These are phyloP conservation scores for Eleusine indica DNA, from an alignment of 176 grass and related monocot species.

Conservation along the genomic window DNA sequence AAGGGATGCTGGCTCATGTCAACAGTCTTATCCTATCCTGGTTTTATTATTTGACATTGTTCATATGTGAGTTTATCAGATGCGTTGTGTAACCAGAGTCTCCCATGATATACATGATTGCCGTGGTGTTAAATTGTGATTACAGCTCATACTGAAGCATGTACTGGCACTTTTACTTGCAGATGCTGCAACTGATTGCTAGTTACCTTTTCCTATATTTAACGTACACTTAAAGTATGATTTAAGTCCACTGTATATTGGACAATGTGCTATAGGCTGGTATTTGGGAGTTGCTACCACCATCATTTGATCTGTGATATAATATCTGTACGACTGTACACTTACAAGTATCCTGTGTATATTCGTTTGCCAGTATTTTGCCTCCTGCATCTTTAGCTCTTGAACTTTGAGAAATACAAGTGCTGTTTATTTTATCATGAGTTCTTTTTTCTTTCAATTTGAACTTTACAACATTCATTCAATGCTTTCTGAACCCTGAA, in stretches of 20 bases:
- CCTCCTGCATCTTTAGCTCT: not conserved
- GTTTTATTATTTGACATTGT: not conserved
- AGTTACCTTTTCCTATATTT: not conserved
- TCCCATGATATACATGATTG: slow-evolving; percentile 12
- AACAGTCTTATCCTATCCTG: slow-evolving; percentile 6
- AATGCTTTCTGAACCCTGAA: not conserved
- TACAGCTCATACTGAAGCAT: slow-evolving; percentile 5
- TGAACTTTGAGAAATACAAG: not conserved
- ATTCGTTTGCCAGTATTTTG: not conserved
- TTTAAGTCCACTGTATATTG: not conserved
- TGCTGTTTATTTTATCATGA: slow-evolving; percentile 8
- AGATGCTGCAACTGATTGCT: slow-evolving; percentile 7
- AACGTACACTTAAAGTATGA: not conserved
- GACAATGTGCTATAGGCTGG: not conserved
- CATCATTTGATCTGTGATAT: not conserved
- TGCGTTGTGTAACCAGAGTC: not conserved
- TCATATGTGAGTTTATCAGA: not conserved
- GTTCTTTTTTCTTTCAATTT: not conserved
- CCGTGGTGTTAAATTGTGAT: slow-evolving; percentile 8
- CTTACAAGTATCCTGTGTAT: not conserved
- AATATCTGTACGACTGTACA: not conserved
- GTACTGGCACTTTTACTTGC: not conserved
- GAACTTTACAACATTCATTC: not conserved
- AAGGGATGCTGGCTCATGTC: not conserved
- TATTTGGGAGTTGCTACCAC: not conserved